Percentiles rank a stretch among this genome's conserved stretches.
Conservation (phyloP, 2,329 filamentous ascomycete species). For the Myriosclerotinia duriaeana region DNA sequence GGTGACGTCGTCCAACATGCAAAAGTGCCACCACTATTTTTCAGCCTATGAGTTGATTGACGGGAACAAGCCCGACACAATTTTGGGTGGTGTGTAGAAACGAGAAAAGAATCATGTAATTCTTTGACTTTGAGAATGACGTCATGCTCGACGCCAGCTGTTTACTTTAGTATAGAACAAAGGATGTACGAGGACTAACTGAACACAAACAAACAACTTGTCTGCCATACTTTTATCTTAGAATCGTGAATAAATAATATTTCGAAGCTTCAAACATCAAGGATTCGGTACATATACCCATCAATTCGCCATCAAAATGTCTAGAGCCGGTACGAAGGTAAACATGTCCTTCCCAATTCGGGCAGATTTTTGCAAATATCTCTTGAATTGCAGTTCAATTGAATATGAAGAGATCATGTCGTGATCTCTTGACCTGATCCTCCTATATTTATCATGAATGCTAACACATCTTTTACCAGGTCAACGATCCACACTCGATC, state of each 20-base stretch:
- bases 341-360: background rate
- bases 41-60: constrained; percentile 11
- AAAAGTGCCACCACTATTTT: constrained; percentile 6
- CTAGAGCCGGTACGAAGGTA: constrained; percentile 14
- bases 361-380: background rate
- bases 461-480: constrained; percentile 43
- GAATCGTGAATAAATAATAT: background rate
- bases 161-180: constrained; percentile 8
- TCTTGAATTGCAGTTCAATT: background rate
- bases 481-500: constrained; percentile 49
- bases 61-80: background rate
- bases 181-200: background rate
- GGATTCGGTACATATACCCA: background rate
- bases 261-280: background rate
- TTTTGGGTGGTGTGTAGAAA: background rate
- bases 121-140: constrained; percentile 15
- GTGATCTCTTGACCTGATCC: background rate
- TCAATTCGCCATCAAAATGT: constrained; percentile 2
- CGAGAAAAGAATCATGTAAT: background rate
- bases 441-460: constrained; percentile 35
- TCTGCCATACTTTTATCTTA: background rate
- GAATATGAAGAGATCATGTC: background rate
- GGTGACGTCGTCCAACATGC: constrained; percentile 11
- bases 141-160: constrained; percentile 7
- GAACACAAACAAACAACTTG: constrained; percentile 2